Base-by-base conservation (phyloP, 2,329 filamentous ascomycete genomes). In the Alternaria consortialis region DNA sequence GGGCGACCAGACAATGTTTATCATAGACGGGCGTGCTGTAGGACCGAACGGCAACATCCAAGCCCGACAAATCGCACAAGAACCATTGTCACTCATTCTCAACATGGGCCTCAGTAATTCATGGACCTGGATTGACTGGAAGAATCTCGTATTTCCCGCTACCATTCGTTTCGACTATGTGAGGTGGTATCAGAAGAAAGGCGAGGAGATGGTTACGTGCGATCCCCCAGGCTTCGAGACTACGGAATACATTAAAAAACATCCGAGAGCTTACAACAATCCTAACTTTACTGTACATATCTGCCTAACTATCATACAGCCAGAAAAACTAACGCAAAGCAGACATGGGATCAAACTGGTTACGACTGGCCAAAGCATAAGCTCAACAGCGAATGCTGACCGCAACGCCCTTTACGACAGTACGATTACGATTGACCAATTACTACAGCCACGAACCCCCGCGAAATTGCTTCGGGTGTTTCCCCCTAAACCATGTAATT, bases 151-250 rank as follows among this genome's bases (percentile, higher is more conserved):
- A n/a, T 86, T 84, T 59, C 85, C 83, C 0, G 81, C 84, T 0
- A 77, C 84, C 15, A 84, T 86, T 82, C 77, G 83, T 23, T 74
- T 87, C 32, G 85, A 86, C 63, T 86, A 87, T 67, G 82, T 87
- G 13, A 77, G 85, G 7, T 82, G 83, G 72, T 87, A 87, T 66
- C 85, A 87, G 70, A 80, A 82, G 60, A 74, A 79, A 53, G 84
- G 81, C 2, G 66, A 83, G 55, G 63, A 83, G 54, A 75, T 79
- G 58, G 77, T 86, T 17, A 87, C 84, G 12, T 87, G 85, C 70
- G 85, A 87, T 72, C 85, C 84, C 7, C 80, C 80, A 1, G 84
- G 83, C 4, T 85, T 82, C 62, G 81, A 84, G 62, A 85, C 84
- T 3, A 85, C 84, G 0, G 68, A 82, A 54, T 85, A 85, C 58